Conservation (phyloP, 352 stramenopile genomes). For the Aphanomyces invadans region DNA sequence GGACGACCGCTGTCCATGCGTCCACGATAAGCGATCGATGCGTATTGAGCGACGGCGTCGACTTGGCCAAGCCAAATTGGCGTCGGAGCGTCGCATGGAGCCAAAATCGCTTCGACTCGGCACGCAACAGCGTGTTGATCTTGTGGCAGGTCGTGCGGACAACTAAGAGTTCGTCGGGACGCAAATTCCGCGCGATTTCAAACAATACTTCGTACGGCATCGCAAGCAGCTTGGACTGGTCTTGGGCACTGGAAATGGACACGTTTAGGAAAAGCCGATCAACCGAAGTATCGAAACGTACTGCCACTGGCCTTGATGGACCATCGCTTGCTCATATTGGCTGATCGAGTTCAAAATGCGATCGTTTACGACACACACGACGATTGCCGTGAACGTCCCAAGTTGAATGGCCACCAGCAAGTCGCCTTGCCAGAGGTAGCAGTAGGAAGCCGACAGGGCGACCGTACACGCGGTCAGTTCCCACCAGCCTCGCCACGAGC, state of each 20-base stretch:
- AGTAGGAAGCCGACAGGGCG: constrained; percentile 59
- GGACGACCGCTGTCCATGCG: constrained; percentile 61
- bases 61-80: constrained; percentile 40
- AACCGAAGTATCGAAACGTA: neutral
- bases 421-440: constrained; percentile 57
- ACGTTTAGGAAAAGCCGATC: neutral
- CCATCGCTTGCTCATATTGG: constrained; percentile 49
- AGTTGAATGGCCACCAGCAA: constrained; percentile 68
- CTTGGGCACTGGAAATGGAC: constrained; percentile 40
- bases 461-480: constrained; percentile 48
- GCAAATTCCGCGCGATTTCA: constrained; percentile 63
- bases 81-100: constrained; percentile 67
- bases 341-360: constrained; percentile 57
- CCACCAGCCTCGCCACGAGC: constrained; percentile 44
- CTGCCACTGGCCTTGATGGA: constrained; percentile 32
- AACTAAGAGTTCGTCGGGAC: constrained; percentile 68
- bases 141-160: constrained; percentile 66
- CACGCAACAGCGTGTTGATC: constrained; percentile 75
- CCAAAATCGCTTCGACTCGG: constrained; percentile 79
- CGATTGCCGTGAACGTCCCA: constrained; percentile 60
- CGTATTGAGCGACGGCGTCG: constrained; percentile 39
- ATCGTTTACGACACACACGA: constrained; percentile 60
- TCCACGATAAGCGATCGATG: constrained; percentile 70
- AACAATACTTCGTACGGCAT: constrained; percentile 79
- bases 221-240: constrained; percentile 48